Conservation (phyloP, 2,329 filamentous ascomycete genomes). For the Colletotrichum australisinense region DNA sequence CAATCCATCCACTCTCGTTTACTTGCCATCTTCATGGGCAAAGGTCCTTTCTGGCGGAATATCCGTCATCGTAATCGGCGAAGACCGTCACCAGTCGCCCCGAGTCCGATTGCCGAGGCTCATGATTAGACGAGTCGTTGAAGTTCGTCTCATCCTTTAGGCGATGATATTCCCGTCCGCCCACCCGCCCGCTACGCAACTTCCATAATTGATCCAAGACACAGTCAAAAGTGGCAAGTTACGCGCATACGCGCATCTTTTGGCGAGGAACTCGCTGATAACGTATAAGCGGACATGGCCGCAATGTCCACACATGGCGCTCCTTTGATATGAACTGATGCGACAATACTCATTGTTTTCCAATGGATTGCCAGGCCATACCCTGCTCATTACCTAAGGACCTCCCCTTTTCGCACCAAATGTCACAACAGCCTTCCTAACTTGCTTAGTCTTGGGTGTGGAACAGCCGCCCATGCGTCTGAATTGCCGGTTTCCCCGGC, state of each 20-base stretch:
- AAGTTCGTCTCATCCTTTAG: not conserved
- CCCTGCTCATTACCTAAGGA: slow-evolving; percentile 16
- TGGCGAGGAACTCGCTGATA: slow-evolving; percentile 1
- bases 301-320: not conserved
- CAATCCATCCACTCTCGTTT: not conserved
- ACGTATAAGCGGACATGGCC: not conserved
- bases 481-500: slow-evolving; percentile 12
- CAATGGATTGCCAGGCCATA: not conserved
- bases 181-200: too few relatives aligned
- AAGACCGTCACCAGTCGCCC: not conserved
- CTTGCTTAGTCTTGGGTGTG: slow-evolving; percentile 8
- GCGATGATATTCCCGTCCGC: not conserved
- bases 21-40: not conserved
- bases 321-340: not conserved
- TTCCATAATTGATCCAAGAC: not conserved
- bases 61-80: not conserved
- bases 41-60: not conserved
- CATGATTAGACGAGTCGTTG: not conserved
- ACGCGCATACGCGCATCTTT: not conserved
- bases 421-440: slow-evolving; percentile 23
- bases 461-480: not conserved
- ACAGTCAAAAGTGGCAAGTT: not conserved
- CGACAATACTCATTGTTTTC: not conserved
- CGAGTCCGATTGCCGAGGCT: not conserved
- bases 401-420: slow-evolving; percentile 19